Evolutionary conservation across 768 basidiomycete species (phyloP), one percentile per base, ranked within the genome.

Genomic region (Daedaleopsis sinensis): DNA sequence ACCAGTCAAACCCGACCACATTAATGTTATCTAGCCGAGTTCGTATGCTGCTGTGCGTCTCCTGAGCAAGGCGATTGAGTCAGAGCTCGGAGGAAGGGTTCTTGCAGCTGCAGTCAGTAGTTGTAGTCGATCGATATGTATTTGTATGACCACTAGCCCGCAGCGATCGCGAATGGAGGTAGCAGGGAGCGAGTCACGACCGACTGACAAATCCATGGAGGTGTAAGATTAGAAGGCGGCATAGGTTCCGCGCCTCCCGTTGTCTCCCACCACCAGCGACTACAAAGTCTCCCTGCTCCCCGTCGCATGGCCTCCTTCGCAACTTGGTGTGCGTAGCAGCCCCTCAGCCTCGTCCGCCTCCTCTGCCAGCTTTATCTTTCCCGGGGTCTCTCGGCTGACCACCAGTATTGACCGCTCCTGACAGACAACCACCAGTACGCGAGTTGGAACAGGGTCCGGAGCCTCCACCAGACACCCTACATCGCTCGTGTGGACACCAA

Each of bases 371-470:
- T 21, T 9, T 23, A 12, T 15, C 23, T 8, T n/a, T 49, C 13
- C 21, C 10, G 19, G 19, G 47, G 47, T 24, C 47, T 4, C 48
- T 54, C 44, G 58, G 60, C 57, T 65, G 59, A 65, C 63, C 48
- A 37, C 51, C n/a, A n/a, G n/a, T n/a, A n/a, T n/a, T 52, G 51
- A 52, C 51, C 15, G 51, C 51, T 35, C 11, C 38, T 38, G 38
- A 15, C 58, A 79, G 80, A 87, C 74, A 74, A 79, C 35, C 75
- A 73, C 53, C 84, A 84, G 60, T 85, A 85, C 65, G 74, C 80
- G 5, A 74, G 80, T 13, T 86, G 84, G 87, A 84, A 85, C 59
- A 81, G 84, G 55, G 84, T 83, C 16, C 78, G 84, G 52, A 68
- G 80, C n/a, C 67, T 86, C 21, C 80, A 80, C 38, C 76, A 79